These are phyloP conservation scores for Thamnidium elegans DNA, from an alignment of 192 early-diverging fungal species.

Conservation along the genomic window DNA sequence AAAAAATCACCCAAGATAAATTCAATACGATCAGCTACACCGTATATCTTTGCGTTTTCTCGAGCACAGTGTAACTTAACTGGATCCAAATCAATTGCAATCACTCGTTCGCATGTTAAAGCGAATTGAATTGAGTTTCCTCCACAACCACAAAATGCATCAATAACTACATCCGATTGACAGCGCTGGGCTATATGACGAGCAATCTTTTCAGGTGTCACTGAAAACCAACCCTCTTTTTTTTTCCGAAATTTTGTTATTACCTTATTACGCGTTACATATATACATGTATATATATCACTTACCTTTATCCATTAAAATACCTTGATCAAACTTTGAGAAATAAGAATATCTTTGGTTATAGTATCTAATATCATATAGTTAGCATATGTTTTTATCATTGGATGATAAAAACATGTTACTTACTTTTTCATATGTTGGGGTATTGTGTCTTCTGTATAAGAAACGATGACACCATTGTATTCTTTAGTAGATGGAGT, in stretches of 20 bases:
- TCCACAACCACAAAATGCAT: slow-evolving; percentile 95
- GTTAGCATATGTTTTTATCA: neutral
- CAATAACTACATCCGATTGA: slow-evolving; percentile 65
- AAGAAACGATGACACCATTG: slow-evolving; percentile 24
- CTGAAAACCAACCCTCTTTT: slow-evolving; percentile 88
- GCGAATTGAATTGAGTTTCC: slow-evolving; percentile 98
- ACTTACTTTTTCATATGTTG: slow-evolving; percentile 28
- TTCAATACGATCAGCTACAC: slow-evolving; percentile 87
- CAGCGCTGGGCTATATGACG: slow-evolving; percentile 72
- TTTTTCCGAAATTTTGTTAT: neutral
- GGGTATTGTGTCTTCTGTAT: slow-evolving; percentile 34
- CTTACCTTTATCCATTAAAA: slow-evolving; percentile 78
- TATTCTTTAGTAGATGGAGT: neutral
- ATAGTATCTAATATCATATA: slow-evolving; percentile 69
- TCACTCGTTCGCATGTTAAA: slow-evolving; percentile 77
- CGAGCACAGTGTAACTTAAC: slow-evolving; percentile 73
- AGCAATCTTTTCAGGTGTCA: slow-evolving; percentile 91
- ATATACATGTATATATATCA: neutral
- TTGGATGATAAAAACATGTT: neutral
- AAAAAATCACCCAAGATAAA: slow-evolving; percentile 91
- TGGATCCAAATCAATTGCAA: slow-evolving; percentile 90
- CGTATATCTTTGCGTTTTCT: slow-evolving; percentile 88
- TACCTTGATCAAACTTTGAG: slow-evolving; percentile 80
- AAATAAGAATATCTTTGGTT: slow-evolving; percentile 80
- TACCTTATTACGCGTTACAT: neutral